Conservation (phyloP, 345 rosid genomes). For the Kandelia obovata region DNA sequence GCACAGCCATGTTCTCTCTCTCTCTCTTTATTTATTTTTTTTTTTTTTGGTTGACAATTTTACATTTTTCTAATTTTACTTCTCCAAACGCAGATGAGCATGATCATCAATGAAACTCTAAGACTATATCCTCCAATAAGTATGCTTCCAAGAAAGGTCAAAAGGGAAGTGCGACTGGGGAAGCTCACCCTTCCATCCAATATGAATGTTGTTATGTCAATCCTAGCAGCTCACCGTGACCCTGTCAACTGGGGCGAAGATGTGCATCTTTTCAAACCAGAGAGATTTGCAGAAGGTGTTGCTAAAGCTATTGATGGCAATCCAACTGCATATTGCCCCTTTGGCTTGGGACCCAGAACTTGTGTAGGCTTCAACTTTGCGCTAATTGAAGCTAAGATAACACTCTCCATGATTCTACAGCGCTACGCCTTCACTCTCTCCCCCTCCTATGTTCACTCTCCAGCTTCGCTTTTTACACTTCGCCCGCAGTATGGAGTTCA, state of each 20-base stretch:
- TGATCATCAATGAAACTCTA: conserved; percentile 17
- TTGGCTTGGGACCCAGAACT: conserved; percentile 9
- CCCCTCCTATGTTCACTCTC: conserved; percentile 17
- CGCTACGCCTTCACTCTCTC: conserved; percentile 13
- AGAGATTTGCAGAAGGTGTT: conserved; percentile 19
- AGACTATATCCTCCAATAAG: conserved; percentile 14
- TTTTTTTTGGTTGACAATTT: too few species aligned
- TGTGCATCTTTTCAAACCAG: conserved; percentile 18
- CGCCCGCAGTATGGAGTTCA: conserved; percentile 16
- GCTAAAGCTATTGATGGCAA: conserved; percentile 19
- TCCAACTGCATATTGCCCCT: conserved; percentile 12
- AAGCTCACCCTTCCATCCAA: conserved; percentile 1
- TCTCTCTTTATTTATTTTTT: too few species aligned
- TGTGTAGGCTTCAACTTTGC: conserved; percentile 22
- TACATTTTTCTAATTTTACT: neutral
- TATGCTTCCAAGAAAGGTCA: neutral
- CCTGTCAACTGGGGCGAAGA: conserved; percentile 20
- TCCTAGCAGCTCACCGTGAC: conserved; percentile 10
- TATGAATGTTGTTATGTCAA: neutral
- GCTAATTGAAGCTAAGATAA: conserved; percentile 14
- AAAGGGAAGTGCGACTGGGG: conserved; percentile 1
- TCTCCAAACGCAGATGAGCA: conserved; percentile 9
- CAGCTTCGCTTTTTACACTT: neutral
- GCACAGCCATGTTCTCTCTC: too few species aligned
- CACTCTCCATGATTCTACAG: conserved; percentile 19